A percentile compares a stretch with the other conserved stretches of the same genome.
Conservation (phyloP, 176 grass and related monocot genomes). For the Oryza coarctata region DNA sequence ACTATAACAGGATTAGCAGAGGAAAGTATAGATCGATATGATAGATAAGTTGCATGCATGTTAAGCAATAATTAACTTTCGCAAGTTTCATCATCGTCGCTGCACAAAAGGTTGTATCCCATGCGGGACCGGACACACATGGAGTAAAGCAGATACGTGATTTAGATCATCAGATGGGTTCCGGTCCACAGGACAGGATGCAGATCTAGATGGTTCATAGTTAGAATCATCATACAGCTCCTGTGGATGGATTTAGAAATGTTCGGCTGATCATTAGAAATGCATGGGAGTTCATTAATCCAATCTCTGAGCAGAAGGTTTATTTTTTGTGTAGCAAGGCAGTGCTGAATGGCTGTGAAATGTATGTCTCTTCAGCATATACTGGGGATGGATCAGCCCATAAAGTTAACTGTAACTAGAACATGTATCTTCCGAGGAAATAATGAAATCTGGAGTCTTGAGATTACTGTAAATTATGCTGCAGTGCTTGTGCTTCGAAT, state of each 20-base stretch:
- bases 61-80: background rate
- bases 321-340: background rate
- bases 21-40: background rate
- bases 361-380: background rate
- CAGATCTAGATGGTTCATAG: background rate
- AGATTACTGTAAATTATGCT: background rate
- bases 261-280: background rate
- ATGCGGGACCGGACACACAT: background rate
- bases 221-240: background rate
- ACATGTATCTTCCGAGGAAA: background rate
- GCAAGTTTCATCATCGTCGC: background rate
- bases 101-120: too few relatives aligned
- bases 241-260: background rate
- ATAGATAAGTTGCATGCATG: background rate
- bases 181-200: background rate
- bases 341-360: background rate
- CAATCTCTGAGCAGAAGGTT: too few relatives aligned
- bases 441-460: background rate
- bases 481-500: background rate
- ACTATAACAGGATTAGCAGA: background rate
- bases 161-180: too few relatives aligned
- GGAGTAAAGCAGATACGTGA: too few relatives aligned
- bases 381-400: background rate
- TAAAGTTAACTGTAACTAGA: conserved; percentile 30
- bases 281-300: background rate